Percentiles rank a stretch among this genome's conserved stretches.
Conservation (phyloP, 352 stramenopile species). For the Globisporangium middletonii region DNA sequence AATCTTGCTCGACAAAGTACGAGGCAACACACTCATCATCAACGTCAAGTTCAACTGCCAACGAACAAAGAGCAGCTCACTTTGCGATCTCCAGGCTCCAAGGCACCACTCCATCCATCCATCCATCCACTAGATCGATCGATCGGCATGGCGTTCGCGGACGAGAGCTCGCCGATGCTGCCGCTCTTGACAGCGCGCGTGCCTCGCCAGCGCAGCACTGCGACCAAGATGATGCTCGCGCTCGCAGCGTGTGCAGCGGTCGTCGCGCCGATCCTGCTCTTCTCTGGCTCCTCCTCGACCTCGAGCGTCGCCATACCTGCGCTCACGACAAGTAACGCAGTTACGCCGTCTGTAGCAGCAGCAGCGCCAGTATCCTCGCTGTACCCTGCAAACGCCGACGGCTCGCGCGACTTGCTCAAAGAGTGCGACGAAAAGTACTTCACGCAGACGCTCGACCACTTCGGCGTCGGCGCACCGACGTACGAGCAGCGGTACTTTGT, state of each 20-base stretch:
- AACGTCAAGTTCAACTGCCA: too few relatives aligned
- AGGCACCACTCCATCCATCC: neutral
- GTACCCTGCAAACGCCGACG: constrained; percentile 34
- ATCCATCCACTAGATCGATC: neutral
- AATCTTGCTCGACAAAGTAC: too few relatives aligned
- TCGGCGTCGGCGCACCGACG: constrained; percentile 42
- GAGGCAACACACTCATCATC: too few relatives aligned
- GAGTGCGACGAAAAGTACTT: constrained; percentile 73
- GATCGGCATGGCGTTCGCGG: neutral
- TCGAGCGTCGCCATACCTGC: neutral
- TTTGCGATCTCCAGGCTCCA: neutral
- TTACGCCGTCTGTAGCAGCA: neutral
- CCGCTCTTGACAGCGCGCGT: constrained; percentile 5
- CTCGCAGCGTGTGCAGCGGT: constrained; percentile 20
- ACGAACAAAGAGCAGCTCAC: neutral
- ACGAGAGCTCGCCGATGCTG: constrained; percentile 29
- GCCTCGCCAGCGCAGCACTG: constrained; percentile 1
- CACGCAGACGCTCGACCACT: constrained; percentile 75
- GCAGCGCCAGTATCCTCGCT: neutral
- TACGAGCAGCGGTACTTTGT: constrained; percentile 90
- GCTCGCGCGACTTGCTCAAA: constrained; percentile 33
- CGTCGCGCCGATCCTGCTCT: constrained; percentile 24
- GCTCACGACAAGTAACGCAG: neutral
- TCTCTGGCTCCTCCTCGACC: constrained; percentile 15
- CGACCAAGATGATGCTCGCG: constrained; percentile 22